A percentile compares a stretch with the other conserved stretches of the same genome.
Evolutionary conservation across 148 eudicot genomes (phyloP).

Genomic region (Cornus florida): DNA sequence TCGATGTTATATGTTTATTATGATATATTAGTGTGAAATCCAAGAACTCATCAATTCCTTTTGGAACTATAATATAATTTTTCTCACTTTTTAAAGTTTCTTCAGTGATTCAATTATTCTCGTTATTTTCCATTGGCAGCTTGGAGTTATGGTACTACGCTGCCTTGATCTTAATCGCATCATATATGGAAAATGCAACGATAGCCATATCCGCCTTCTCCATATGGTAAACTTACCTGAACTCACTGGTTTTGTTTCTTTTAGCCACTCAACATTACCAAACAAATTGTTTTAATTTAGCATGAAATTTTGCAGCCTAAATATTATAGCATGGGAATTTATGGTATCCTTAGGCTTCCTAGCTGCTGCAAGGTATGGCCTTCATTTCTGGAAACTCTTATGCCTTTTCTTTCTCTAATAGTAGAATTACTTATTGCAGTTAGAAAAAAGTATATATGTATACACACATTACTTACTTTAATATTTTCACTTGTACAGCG

Average conservation of each 20-base stretch:
- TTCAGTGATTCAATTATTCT: neutral
- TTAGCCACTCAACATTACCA: neutral
- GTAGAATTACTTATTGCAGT: too few relatives aligned
- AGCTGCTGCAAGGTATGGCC: conserved; percentile 57
- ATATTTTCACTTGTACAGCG: conserved; percentile 36
- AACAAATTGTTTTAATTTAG: neutral
- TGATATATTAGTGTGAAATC: too few relatives aligned
- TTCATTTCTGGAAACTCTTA: neutral
- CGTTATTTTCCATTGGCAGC: conserved; percentile 24
- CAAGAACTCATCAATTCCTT: neutral
- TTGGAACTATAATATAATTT: neutral
- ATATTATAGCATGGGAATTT: conserved; percentile 56
- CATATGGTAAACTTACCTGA: conserved; percentile 40
- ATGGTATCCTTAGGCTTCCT: conserved; percentile 74
- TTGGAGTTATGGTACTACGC: conserved; percentile 80
- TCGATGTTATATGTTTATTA: neutral
- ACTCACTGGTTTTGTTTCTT: neutral
- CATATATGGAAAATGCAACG: conserved; percentile 65
- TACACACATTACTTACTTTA: too few relatives aligned
- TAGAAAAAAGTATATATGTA: too few relatives aligned
- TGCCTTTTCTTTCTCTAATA: neutral
- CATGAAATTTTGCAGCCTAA: conserved; percentile 48
- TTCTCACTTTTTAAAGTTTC: neutral
- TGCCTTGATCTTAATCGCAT: conserved; percentile 59
- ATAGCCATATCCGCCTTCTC: conserved; percentile 76